Evolutionary conservation across 2,329 filamentous ascomycete species (phyloP).

Genomic region (Pyricularia sp.): DNA sequence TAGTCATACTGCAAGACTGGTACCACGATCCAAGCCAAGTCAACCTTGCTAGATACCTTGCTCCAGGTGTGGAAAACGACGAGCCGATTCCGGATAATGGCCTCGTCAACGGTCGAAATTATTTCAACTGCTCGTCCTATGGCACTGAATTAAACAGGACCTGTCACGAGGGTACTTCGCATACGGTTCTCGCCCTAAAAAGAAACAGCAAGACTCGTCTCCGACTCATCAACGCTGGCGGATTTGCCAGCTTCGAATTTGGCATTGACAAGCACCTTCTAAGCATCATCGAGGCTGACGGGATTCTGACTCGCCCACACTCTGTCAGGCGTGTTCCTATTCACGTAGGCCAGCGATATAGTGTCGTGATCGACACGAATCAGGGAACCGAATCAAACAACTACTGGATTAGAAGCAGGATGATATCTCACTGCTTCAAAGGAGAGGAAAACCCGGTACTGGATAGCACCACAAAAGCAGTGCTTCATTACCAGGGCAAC

Average conservation of each 20-base stretch:
- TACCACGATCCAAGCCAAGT: conserved; percentile 50
- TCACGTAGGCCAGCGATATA: conserved; percentile 28
- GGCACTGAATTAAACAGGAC: conserved; percentile 1
- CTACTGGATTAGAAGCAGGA: conserved; percentile 26
- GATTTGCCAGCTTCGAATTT: conserved; percentile 63
- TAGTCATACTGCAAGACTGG: conserved; percentile 64
- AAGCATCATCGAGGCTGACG: conserved; percentile 58
- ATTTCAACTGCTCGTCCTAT: conserved; percentile 6
- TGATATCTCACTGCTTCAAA: conserved; percentile 20
- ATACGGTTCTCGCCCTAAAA: conserved; percentile 2
- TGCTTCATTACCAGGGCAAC: conserved; percentile 5
- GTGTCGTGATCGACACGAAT: conserved; percentile 24
- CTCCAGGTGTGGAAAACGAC: conserved; percentile 41
- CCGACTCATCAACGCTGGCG: conserved; percentile 60
- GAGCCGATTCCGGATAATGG: conserved; percentile 59
- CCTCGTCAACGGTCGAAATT: conserved; percentile 46
- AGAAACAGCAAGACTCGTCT: conserved; percentile 29
- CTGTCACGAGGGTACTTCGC: conserved; percentile 4
- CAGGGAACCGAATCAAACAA: conserved; percentile 13
- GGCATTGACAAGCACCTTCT: conserved; percentile 55
- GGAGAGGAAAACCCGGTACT: conserved; percentile 7
- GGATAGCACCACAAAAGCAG: conserved; percentile 3
- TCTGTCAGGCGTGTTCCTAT: conserved; percentile 23
- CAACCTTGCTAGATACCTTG: conserved; percentile 44
- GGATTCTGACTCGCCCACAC: conserved; percentile 50